Percentiles rank a stretch among this genome's conserved stretches.
phyloP scores from a whole-genome alignment of 306 rosid species.

The Crotalaria pallida region DNA sequence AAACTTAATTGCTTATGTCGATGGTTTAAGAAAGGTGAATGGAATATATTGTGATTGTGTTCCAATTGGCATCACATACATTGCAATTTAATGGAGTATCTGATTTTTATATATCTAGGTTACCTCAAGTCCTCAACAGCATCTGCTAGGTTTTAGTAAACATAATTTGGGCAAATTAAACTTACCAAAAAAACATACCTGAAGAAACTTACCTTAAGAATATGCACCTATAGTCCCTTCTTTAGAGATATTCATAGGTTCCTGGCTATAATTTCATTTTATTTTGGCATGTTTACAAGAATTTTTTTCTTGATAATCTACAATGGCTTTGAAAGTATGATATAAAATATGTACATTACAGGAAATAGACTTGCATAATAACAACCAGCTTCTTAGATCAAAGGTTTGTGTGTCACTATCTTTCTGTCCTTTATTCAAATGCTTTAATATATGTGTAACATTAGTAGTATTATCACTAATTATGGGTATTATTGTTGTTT shows the following conservation, averaged over 20 bases:
- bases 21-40: background rate
- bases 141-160: background rate
- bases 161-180: no score
- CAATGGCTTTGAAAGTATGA: background rate
- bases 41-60: background rate
- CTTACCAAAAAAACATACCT: no score
- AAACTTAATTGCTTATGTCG: background rate
- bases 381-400: slow-evolving; percentile 76
- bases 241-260: background rate
- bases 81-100: background rate
- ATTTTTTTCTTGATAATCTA: background rate
- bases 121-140: background rate
- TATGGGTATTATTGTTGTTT: background rate
- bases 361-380: slow-evolving; percentile 81
- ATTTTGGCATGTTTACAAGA: background rate
- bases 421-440: background rate
- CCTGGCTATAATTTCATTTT: background rate
- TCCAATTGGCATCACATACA: background rate
- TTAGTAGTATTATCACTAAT: background rate
- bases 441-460: background rate
- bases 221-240: background rate
- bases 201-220: no score
- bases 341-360: slow-evolving; percentile 25
- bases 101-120: background rate
- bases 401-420: slow-evolving; percentile 41